phyloP scores from a whole-genome alignment of 192 early-diverging fungal genomes.

The Neocallimastix lanati region DNA sequence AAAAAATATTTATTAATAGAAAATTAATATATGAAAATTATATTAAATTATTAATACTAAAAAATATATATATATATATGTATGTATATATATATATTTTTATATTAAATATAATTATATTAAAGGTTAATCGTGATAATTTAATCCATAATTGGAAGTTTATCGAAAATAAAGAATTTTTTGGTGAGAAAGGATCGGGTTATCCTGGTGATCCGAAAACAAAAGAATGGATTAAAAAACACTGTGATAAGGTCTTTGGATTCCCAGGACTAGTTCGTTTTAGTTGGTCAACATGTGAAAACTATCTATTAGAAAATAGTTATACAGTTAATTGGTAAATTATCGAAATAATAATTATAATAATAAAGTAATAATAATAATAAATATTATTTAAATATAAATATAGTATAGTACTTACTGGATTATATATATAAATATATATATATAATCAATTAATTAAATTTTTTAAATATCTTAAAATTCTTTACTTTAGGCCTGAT shows the following conservation, averaged over 20 bases:
- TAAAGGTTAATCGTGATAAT: conserved; percentile 53
- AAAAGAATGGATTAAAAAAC: conserved; percentile 56
- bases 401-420: neutral
- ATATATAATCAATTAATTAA: neutral
- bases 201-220: conserved; percentile 69
- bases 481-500: neutral
- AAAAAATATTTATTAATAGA: too few species aligned
- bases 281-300: conserved; percentile 79
- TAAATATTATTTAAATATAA: neutral
- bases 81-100: too few species aligned
- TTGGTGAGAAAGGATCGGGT: neutral
- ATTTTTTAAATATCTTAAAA: too few species aligned
- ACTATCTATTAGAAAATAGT: conserved; percentile 3
- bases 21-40: too few species aligned
- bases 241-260: conserved; percentile 75
- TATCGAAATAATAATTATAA: neutral
- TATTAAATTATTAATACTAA: too few species aligned
- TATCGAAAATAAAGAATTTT: conserved; percentile 29
- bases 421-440: neutral
- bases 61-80: too few species aligned
- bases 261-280: conserved; percentile 83
- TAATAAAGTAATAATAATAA: neutral
- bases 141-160: conserved; percentile 45
- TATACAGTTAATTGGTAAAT: neutral
- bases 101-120: too few species aligned